Evolutionary conservation across 2,329 filamentous ascomycete genomes (phyloP), one percentile per base, ranked within the genome.

Genomic region (Dothideomycetes sp.): DNA sequence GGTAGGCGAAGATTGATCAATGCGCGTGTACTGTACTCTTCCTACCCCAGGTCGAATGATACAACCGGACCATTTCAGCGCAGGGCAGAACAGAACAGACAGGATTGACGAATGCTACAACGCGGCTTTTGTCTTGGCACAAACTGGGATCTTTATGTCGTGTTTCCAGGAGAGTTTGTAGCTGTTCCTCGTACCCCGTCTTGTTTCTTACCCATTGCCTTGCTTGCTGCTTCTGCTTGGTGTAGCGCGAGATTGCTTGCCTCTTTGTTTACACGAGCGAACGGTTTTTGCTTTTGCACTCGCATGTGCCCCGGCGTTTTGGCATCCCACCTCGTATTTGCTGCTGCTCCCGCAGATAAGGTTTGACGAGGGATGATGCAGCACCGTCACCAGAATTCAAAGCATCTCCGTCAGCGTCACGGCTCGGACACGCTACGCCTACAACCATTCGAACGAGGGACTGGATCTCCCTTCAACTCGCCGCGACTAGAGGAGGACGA

Each of bases 331-430:
- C n/a, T n/a, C n/a, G n/a, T n/a, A n/a, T n/a, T n/a, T n/a, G n/a
- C n/a, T n/a, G n/a, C n/a, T n/a, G n/a, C n/a, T n/a, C n/a, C n/a
- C n/a, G n/a, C n/a, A n/a, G 12, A 27, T 27, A 27, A 27, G 22
- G 22, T 27, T 27, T 7, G 12, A 7, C 12, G 22, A 27, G 12
- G 22, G 22, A 27, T 27, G 22, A 41, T 41, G 34, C 34, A 8
- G 30, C 30, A 41, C 30, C 39, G 39, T 27, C 37, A 43, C 2
- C 37, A 39, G 24, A 31, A 43, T 10, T 16, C 38, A 17, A 42
- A 45, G 29, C 47, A 53, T 30, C 49, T 54, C 17, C 52, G 52
- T 40, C 50, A 52, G 41, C 49, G 52, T 16, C 44, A 47, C 24
- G 44, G 45, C 40, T 53, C 48, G 31, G 49, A 47, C 31, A 40